Percentiles rank a stretch among this genome's conserved stretches.
These are phyloP conservation scores for Russula olivacea DNA, from an alignment of 768 basidiomycete genomes.

Conservation along the genomic window DNA sequence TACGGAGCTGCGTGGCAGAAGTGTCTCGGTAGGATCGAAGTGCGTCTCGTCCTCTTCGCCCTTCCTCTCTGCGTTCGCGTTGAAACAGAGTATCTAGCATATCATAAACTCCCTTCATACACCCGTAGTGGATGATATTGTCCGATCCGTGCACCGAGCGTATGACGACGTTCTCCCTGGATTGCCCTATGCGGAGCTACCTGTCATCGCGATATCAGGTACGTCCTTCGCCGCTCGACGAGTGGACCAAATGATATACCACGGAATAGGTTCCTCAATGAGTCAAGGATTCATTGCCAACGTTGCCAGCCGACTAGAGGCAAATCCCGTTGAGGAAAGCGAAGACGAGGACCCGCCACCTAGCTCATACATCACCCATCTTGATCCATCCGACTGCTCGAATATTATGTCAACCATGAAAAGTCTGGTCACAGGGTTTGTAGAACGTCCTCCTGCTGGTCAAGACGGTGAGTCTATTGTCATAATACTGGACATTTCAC, in stretches of 20 bases:
- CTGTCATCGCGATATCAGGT: conserved; percentile 24
- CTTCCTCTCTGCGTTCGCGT: background rate
- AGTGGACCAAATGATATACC: background rate
- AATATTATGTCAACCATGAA: conserved; percentile 26
- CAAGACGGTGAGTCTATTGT: conserved; percentile 19
- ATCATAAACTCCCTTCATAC: conserved; percentile 18
- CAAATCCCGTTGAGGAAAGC: background rate
- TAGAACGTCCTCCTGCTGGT: conserved; percentile 20
- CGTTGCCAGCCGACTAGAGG: conserved; percentile 14
- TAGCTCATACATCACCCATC: conserved; percentile 13
- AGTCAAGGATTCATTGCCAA: conserved; percentile 17
- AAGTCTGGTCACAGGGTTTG: conserved; percentile 22
- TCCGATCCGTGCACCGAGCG: conserved; percentile 21
- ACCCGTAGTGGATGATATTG: conserved; percentile 18
- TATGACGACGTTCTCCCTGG: conserved; percentile 24
- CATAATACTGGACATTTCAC: background rate
- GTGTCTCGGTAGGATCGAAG: conserved; percentile 23
- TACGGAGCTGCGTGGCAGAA: conserved; percentile 22
- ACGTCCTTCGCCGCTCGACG: background rate
- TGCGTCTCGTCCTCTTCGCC: conserved; percentile 1
- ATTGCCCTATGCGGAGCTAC: conserved; percentile 25
- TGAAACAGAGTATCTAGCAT: conserved; percentile 9
- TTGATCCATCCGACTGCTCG: conserved; percentile 22
- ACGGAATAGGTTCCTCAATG: conserved; percentile 13
- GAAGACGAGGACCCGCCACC: conserved; percentile 11